phyloP scores from a whole-genome alignment of 805 yeast genomes.

The Suhomyces pyralidae region DNA sequence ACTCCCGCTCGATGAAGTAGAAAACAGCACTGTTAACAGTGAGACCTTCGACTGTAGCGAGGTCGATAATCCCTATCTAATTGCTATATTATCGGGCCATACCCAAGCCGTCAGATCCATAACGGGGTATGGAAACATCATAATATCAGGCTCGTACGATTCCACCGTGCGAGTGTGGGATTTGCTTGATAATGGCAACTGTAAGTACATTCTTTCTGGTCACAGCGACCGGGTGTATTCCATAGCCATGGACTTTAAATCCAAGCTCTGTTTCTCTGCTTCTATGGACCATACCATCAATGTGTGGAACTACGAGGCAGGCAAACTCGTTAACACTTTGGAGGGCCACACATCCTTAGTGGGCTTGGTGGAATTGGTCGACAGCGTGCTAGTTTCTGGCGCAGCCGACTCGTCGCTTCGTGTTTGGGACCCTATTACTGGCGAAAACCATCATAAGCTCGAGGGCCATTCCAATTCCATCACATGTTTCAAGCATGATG shows the following conservation, averaged over 20 bases:
- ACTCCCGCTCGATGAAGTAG: conserved; percentile 51
- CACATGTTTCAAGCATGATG: conserved; percentile 90
- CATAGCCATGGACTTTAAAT: conserved; percentile 73
- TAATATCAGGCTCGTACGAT: conserved; percentile 90
- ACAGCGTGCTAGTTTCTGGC: conserved; percentile 79
- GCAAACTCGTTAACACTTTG: conserved; percentile 63
- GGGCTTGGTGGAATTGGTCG: conserved; percentile 77
- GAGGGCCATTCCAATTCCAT: conserved; percentile 86
- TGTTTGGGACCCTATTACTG: conserved; percentile 87
- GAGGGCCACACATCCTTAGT: conserved; percentile 90
- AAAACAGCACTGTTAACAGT: conserved; percentile 31
- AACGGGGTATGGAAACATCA: conserved; percentile 77
- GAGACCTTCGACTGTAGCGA: conserved; percentile 28
- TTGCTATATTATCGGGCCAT: conserved; percentile 60
- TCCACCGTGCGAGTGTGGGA: conserved; percentile 92
- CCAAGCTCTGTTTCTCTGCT: conserved; percentile 84
- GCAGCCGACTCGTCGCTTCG: conserved; percentile 93
- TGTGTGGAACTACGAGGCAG: conserved; percentile 85
- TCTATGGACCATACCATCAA: conserved; percentile 85
- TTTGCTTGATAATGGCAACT: conserved; percentile 60
- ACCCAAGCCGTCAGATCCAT: conserved; percentile 81
- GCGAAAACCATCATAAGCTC: conserved; percentile 60
- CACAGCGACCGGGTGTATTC: conserved; percentile 87
- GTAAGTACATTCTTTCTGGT: conserved; percentile 72
- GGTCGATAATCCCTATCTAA: conserved; percentile 60